phyloP scores from a whole-genome alignment of 2,329 filamentous ascomycete species.

The Colletotrichum gigasporum region DNA sequence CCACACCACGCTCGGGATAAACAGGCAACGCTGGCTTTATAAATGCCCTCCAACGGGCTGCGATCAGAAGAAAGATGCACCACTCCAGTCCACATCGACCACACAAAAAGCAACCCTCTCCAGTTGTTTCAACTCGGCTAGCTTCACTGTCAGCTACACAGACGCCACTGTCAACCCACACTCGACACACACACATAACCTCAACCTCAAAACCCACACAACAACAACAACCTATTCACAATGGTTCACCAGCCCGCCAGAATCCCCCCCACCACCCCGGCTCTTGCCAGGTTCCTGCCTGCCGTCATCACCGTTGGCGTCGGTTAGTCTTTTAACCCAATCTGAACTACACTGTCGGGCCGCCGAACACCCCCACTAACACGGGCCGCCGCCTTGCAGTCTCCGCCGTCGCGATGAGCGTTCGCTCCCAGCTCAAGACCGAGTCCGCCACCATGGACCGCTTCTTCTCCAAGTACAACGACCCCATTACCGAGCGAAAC shows the following conservation, averaged over 20 bases:
- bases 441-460: conserved; percentile 47
- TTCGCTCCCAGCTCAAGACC: conserved; percentile 42
- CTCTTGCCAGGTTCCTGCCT: conserved; percentile 19
- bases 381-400: background rate
- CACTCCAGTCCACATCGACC: conserved; percentile 27
- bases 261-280: conserved; percentile 17
- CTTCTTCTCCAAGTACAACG: conserved; percentile 49
- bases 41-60: conserved; percentile 1
- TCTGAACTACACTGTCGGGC: no score
- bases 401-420: conserved; percentile 42
- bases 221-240: conserved; percentile 1
- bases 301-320: conserved; percentile 25
- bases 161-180: background rate
- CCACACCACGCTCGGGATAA: conserved; percentile 24
- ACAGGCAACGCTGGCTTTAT: conserved; percentile 8
- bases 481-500: conserved; percentile 47
- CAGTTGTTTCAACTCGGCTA: conserved; percentile 8
- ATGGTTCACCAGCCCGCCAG: conserved; percentile 29
- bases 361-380: background rate
- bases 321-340: background rate
- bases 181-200: no score
- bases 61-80: conserved; percentile 6
- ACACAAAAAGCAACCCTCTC: conserved; percentile 17
- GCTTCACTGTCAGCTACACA: background rate
- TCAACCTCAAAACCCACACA: background rate